phyloP scores from a whole-genome alignment of 352 stramenopile genomes.

The Pythium pyrilobum region DNA sequence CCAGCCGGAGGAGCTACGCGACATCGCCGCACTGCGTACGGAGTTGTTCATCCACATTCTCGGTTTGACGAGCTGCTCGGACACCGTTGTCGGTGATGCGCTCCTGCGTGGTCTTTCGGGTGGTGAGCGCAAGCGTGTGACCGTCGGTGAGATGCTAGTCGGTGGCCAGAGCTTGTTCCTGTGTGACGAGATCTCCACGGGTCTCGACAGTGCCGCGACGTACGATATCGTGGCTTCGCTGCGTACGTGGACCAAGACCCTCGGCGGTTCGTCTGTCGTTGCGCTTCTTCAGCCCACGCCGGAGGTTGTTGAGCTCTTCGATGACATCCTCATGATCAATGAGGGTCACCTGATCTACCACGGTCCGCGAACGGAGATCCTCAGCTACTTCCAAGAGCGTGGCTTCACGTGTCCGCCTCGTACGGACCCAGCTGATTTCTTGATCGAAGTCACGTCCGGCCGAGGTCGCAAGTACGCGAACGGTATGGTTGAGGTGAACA shows the following conservation, averaged over 20 bases:
- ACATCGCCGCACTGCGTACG: constrained; percentile 60
- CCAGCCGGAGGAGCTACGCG: constrained; percentile 65
- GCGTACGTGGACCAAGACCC: constrained; percentile 29
- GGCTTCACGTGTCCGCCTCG: constrained; percentile 65
- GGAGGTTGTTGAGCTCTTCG: constrained; percentile 93
- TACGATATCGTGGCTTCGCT: constrained; percentile 88
- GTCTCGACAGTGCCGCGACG: constrained; percentile 89
- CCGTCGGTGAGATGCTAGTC: constrained; percentile 90
- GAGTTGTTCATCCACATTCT: constrained; percentile 76
- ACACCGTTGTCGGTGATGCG: constrained; percentile 92
- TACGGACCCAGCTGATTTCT: constrained; percentile 59
- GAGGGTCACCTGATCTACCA: constrained; percentile 93
- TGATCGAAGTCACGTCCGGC: constrained; percentile 65
- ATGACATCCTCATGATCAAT: constrained; percentile 93
- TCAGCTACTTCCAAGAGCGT: constrained; percentile 80
- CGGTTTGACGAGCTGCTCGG: constrained; percentile 81
- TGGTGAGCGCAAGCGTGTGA: constrained; percentile 83
- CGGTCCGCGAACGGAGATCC: constrained; percentile 62
- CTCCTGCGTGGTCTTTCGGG: constrained; percentile 87
- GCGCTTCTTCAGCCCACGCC: constrained; percentile 68
- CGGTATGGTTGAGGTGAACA: constrained; percentile 21
- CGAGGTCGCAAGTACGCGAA: constrained; percentile 41
- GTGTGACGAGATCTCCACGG: constrained; percentile 92
- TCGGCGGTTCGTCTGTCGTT: constrained; percentile 27
- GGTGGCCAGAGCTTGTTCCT: constrained; percentile 67